Evolutionary conservation across 1,284 basidiomycete species (phyloP).

Genomic region (Wallemia hederae): DNA sequence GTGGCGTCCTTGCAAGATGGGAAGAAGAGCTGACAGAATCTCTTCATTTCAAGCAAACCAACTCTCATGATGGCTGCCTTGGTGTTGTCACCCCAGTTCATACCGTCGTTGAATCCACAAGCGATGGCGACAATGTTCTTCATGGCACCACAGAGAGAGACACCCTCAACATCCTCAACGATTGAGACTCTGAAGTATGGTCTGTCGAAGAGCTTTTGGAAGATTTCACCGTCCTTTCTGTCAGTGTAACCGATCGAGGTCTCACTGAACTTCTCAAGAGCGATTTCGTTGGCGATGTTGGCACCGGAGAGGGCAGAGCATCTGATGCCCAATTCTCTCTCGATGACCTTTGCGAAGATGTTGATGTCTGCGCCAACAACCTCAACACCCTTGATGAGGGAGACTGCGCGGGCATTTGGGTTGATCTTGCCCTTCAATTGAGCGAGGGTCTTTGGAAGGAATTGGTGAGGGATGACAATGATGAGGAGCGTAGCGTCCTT

Average conservation of each 20-base stretch:
- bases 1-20: constrained; percentile 22
- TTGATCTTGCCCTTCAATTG: constrained; percentile 19
- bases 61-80: constrained; percentile 26
- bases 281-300: constrained; percentile 26
- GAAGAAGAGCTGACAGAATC: constrained; percentile 25
- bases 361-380: constrained; percentile 23
- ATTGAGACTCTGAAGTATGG: constrained; percentile 23
- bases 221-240: constrained; percentile 5
- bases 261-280: not conserved
- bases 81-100: constrained; percentile 24
- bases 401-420: constrained; percentile 19
- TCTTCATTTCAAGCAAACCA: constrained; percentile 22
- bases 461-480: constrained; percentile 25
- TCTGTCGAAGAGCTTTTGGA: constrained; percentile 17
- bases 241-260: constrained; percentile 13
- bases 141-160: constrained; percentile 25
- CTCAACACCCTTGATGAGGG: constrained; percentile 25
- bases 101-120: constrained; percentile 25
- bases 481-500: constrained; percentile 24
- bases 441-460: constrained; percentile 10
- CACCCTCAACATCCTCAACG: constrained; percentile 26
- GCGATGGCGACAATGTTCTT: constrained; percentile 29
- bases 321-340: constrained; percentile 20
- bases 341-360: constrained; percentile 27
- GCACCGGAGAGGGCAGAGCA: constrained; percentile 26